Percentiles rank a stretch among this genome's conserved stretches.
Evolutionary conservation across 1,284 basidiomycete genomes (phyloP).

Genomic region (Malassezia globosa): DNA sequence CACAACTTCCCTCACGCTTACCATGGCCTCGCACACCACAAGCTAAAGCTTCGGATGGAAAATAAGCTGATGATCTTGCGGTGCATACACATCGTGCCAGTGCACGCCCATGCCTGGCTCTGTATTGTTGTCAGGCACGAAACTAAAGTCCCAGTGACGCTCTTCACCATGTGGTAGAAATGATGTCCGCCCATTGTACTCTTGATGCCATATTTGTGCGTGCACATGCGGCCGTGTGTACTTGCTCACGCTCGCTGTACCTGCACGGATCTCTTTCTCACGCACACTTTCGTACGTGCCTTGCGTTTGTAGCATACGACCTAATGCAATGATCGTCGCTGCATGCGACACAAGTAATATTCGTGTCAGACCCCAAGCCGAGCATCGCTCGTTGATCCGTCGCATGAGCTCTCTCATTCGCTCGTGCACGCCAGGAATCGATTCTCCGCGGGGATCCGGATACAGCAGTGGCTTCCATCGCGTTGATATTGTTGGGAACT

Average conservation of each 20-base stretch:
- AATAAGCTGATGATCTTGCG: not conserved
- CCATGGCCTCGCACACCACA: constrained; percentile 13
- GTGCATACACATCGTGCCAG: constrained; percentile 25
- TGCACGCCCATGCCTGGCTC: constrained; percentile 32
- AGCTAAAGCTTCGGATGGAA: constrained; percentile 3
- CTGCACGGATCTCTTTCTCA: constrained; percentile 42
- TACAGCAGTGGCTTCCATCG: constrained; percentile 56
- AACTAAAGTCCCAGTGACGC: constrained; percentile 60
- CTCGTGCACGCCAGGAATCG: constrained; percentile 57
- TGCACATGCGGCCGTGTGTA: constrained; percentile 16
- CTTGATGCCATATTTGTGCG: constrained; percentile 19
- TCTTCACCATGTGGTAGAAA: constrained; percentile 52
- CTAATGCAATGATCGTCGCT: constrained; percentile 63
- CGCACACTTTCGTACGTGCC: constrained; percentile 27
- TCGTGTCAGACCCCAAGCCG: constrained; percentile 48
- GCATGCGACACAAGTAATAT: constrained; percentile 67
- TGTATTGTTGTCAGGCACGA: constrained; percentile 26
- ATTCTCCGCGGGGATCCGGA: constrained; percentile 63
- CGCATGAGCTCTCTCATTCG: constrained; percentile 55
- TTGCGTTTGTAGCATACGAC: constrained; percentile 56
- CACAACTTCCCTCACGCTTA: constrained; percentile 4
- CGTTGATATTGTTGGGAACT: constrained; percentile 52
- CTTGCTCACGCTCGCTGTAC: constrained; percentile 35
- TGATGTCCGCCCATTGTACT: constrained; percentile 29
- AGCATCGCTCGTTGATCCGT: constrained; percentile 28